Evolutionary conservation across 1,139 yeast species (phyloP).

Genomic region (Saccharomyces hybrid): DNA sequence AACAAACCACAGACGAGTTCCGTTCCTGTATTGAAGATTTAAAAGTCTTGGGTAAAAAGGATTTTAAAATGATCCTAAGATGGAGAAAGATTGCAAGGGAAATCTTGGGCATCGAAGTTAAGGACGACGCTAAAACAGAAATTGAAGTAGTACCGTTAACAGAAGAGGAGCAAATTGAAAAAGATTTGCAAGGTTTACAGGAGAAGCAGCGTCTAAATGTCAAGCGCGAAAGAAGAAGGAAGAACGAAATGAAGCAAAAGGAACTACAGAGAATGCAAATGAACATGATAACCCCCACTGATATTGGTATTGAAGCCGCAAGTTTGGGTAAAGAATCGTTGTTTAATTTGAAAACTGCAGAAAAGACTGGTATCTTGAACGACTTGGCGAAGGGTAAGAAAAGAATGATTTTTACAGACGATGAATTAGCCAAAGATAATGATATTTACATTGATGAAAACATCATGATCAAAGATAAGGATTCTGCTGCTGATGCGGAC

Average conservation of each 20-base stretch:
- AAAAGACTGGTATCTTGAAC: conserved; percentile 73
- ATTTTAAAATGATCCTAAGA: conserved; percentile 71
- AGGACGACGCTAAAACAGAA: conserved; percentile 36
- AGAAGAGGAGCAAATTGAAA: conserved; percentile 85
- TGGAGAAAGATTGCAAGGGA: conserved; percentile 89
- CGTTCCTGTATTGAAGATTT: conserved; percentile 81
- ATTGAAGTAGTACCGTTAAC: conserved; percentile 63
- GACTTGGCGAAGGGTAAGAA: conserved; percentile 74
- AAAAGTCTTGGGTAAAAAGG: conserved; percentile 89
- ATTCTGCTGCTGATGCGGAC: conserved; percentile 47
- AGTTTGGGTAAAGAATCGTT: conserved; percentile 69
- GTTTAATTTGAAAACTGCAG: conserved; percentile 75
- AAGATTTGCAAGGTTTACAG: conserved; percentile 66
- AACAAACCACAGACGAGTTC: conserved; percentile 69
- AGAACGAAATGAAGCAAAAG: conserved; percentile 78
- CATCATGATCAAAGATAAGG: conserved; percentile 34
- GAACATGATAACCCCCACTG: conserved; percentile 91
- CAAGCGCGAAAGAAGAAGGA: conserved; percentile 74
- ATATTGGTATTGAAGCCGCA: conserved; percentile 92
- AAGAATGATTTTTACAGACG: conserved; percentile 60
- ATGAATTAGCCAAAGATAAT: conserved; percentile 46
- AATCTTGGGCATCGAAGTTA: conserved; percentile 60
- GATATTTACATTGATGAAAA: conserved; percentile 42
- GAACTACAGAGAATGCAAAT: conserved; percentile 88
- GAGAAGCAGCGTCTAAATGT: conserved; percentile 60